These are phyloP conservation scores for Colletotrichum sublineola DNA, from an alignment of 2,329 filamentous ascomycete genomes.

Conservation along the genomic window DNA sequence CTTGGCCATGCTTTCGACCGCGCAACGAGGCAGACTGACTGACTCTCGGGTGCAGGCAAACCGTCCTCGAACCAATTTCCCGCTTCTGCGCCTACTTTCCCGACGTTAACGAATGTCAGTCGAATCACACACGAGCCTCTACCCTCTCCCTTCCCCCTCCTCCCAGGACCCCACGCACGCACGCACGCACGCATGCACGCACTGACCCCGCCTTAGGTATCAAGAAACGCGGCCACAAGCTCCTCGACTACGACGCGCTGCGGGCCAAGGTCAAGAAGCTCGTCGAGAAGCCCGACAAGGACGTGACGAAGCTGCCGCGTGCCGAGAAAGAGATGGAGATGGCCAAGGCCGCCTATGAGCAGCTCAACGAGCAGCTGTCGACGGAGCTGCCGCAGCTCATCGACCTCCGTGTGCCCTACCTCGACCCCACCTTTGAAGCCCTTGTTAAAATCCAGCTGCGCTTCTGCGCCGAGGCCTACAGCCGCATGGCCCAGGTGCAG, in stretches of 20 bases:
- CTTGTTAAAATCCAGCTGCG: conserved; percentile 98
- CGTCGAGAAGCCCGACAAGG: conserved; percentile 98
- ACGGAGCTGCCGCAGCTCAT: conserved; percentile 95
- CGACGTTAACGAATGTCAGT: conserved; percentile 94
- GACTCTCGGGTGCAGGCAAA: conserved; percentile 69
- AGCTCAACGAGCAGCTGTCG: conserved; percentile 96
- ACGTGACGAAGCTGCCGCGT: conserved; percentile 93
- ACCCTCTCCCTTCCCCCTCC: not conserved
- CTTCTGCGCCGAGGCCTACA: conserved; percentile 98
- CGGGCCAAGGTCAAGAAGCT: conserved; percentile 97
- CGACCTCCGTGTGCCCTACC: conserved; percentile 94
- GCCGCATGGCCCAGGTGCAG: conserved; percentile 98
- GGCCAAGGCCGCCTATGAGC: conserved; percentile 92
- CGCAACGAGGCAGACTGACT: conserved; percentile 41
- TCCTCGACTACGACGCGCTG: conserved; percentile 97
- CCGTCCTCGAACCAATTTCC: conserved; percentile 94
- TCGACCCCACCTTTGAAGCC: conserved; percentile 97
- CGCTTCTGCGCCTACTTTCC: conserved; percentile 99
- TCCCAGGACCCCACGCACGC: not conserved
- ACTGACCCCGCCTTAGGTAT: conserved; percentile 68
- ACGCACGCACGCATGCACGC: not conserved
- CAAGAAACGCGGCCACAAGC: conserved; percentile 98
- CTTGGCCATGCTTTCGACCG: not conserved
- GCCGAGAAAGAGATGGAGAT: conserved; percentile 97
- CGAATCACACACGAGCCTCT: not conserved